Evolutionary conservation across 805 yeast species (phyloP).

Genomic region (Cyberlindnera saturnus): DNA sequence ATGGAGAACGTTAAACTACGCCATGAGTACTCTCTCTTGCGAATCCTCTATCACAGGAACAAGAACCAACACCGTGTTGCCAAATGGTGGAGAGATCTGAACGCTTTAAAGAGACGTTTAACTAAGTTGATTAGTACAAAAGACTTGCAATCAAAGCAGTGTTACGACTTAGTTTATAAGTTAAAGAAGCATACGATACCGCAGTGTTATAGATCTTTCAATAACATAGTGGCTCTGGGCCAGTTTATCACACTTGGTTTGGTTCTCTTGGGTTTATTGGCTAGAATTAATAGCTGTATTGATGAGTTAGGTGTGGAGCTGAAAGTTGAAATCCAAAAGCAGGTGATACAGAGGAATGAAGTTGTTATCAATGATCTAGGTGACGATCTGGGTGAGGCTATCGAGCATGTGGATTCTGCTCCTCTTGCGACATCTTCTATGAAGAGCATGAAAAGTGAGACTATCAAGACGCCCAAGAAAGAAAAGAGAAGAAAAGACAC

Average conservation of each 20-base stretch:
- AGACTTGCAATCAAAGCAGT: slow-evolving; percentile 1
- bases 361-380: slow-evolving; percentile 4
- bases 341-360: not conserved
- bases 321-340: not conserved
- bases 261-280: slow-evolving; percentile 51
- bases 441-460: not conserved
- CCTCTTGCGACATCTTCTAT: not conserved
- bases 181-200: slow-evolving; percentile 28
- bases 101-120: slow-evolving; percentile 53
- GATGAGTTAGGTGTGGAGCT: slow-evolving; percentile 8
- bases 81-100: slow-evolving; percentile 71
- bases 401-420: not conserved
- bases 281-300: slow-evolving; percentile 33
- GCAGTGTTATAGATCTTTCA: slow-evolving; percentile 53
- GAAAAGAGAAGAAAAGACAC: slow-evolving; percentile 8
- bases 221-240: slow-evolving; percentile 64
- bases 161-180: slow-evolving; percentile 10
- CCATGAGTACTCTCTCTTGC: slow-evolving; percentile 54
- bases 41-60: slow-evolving; percentile 63
- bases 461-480: not conserved
- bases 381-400: slow-evolving; percentile 31
- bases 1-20: slow-evolving; percentile 2
- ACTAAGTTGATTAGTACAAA: slow-evolving; percentile 32
- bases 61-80: slow-evolving; percentile 70
- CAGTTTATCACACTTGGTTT: slow-evolving; percentile 75